phyloP scores from a whole-genome alignment of 1,139 yeast species.

The Torulaspora globosa region DNA sequence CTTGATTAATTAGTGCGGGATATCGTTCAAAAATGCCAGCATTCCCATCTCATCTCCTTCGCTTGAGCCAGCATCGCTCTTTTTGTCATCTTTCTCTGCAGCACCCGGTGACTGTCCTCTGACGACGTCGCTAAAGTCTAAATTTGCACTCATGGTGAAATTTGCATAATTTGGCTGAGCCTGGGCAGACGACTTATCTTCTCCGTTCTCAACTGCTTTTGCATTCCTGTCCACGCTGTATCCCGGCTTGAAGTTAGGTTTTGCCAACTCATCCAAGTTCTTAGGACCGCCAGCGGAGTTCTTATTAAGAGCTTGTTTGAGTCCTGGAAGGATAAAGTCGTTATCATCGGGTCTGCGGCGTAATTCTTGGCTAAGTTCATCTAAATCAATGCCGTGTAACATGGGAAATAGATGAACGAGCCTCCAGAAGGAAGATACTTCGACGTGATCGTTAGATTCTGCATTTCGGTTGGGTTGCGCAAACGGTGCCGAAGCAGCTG shows the following conservation, averaged over 20 bases:
- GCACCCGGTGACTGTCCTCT: constrained; percentile 2
- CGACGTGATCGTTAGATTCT: constrained; percentile 11
- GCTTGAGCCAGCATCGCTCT: neutral
- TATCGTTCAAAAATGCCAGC: constrained; percentile 24
- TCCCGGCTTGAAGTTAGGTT: constrained; percentile 11
- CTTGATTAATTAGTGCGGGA: constrained; percentile 4
- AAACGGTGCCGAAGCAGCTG: constrained; percentile 8
- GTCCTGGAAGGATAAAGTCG: constrained; percentile 28
- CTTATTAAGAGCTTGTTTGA: constrained; percentile 21
- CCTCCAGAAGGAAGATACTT: constrained; percentile 30
- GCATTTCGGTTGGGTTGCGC: constrained; percentile 4
- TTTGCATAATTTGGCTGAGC: neutral
- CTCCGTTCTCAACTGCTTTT: neutral
- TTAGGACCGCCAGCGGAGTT: neutral
- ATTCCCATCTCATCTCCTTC: constrained; percentile 20
- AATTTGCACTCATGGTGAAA: constrained; percentile 1
- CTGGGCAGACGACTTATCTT: neutral
- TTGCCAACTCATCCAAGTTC: neutral
- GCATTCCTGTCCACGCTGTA: constrained; percentile 6
- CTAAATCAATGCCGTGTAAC: constrained; percentile 34
- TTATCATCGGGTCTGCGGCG: constrained; percentile 21
- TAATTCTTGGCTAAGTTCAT: constrained; percentile 29
- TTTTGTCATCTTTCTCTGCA: constrained; percentile 1
- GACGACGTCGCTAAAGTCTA: constrained; percentile 13
- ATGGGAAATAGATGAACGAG: constrained; percentile 32